Evolutionary conservation across 2,329 filamentous ascomycete species (phyloP).

Genomic region (Ophiocordyceps camponoti-saundersi): DNA sequence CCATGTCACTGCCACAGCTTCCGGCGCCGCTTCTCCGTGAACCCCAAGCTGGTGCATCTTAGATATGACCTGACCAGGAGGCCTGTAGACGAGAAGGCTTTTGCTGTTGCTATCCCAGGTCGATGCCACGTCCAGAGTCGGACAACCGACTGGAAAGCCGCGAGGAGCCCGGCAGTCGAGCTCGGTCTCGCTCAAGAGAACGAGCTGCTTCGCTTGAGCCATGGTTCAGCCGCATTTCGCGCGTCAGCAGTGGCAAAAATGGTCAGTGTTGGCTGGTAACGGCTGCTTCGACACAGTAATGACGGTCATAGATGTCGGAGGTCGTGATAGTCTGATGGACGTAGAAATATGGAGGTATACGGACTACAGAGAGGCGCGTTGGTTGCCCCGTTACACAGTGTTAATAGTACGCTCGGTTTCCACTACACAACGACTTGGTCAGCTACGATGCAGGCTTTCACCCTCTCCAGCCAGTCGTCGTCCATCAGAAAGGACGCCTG

Average conservation of each 20-base stretch:
- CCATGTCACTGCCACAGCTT: conserved; percentile 39
- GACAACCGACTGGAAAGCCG: conserved; percentile 56
- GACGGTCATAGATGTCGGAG: too few relatives aligned
- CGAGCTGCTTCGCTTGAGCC: conserved; percentile 17
- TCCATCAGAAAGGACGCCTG: not conserved
- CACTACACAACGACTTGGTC: too few relatives aligned
- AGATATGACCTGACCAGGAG: conserved; percentile 52
- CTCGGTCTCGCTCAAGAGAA: conserved; percentile 37
- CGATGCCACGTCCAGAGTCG: conserved; percentile 69
- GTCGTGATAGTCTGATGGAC: not conserved
- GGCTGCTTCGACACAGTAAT: not conserved
- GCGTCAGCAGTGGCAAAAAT: not conserved
- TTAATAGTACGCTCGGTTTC: too few relatives aligned
- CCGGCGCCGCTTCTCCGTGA: conserved; percentile 21
- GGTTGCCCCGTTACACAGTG: too few relatives aligned
- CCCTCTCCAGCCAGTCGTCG: too few relatives aligned
- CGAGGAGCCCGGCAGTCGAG: conserved; percentile 37
- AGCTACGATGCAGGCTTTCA: too few relatives aligned
- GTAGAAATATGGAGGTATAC: too few relatives aligned
- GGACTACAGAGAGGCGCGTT: too few relatives aligned
- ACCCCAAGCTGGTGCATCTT: conserved; percentile 29
- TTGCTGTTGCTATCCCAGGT: conserved; percentile 49
- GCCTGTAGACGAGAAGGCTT: conserved; percentile 58
- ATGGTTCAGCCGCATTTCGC: conserved; percentile 5
- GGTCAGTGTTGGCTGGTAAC: too few relatives aligned